Evolutionary conservation across 495 filamentous ascomycete genomes (phyloP), one percentile per base, ranked within the genome.

Genomic region (Filosporella fistucella): DNA sequence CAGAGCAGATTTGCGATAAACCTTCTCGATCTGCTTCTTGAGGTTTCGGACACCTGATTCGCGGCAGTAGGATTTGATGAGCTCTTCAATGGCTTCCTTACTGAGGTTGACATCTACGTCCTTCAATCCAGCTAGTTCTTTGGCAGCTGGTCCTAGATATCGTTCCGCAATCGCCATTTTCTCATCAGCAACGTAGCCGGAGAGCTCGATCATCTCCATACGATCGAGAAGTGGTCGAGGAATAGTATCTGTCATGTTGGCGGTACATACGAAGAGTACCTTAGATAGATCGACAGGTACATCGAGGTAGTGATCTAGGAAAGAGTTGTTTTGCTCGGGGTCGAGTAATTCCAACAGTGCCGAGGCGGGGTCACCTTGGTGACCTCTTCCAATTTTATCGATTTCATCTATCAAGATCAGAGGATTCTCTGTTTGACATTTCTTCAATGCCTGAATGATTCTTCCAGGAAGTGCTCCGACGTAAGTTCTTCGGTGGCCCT

Each of bases 1-100:
- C 54, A 97, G 76, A 10, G 94, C 94, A 14, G 90, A 86, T 68
- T 99, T 99, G 33, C 94, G 86, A 67, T 95, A 99, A 4, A 99
- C 88, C 71, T 97, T 97, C 62, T 99, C 94, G 53, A 99, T 99
- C 61, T 97, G 91, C 72, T 99, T 97, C 75, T 99, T 99, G 57
- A 99, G 68, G 64, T 97, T 97, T 35, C 94, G 87, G 20, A 99
- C 94, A 54, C 94, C 94, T 38, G 87, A 91, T 64, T 99, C 94
- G 13, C 94, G 84, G 68, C 91, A 96, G 70, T 99, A 99, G 11
- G 86, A 94, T 65, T 97, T 96, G 75, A 97, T 99, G 45, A 99
- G 73, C 67, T 99, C 94, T 56, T 89, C 82, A 48, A 99, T 94
- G 3, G 90, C 94, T 22, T 85, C 81, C 54, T 89, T 76, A 52